Base-by-base conservation (phyloP, 441 rosid species). In the Pelargonium myrrhifolium region DNA sequence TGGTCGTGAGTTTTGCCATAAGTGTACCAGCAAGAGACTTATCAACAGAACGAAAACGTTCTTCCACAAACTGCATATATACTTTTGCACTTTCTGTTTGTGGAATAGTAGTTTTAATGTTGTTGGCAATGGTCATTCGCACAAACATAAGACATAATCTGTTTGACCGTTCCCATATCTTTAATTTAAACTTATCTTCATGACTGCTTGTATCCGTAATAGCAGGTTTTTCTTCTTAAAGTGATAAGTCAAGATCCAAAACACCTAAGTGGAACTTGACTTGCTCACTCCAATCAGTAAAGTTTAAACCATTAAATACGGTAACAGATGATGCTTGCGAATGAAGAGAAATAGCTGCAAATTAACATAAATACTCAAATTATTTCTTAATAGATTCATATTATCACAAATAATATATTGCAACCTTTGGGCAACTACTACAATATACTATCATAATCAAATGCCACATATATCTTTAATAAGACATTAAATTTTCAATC, bases 11-110 rank as follows among this genome's bases (percentile, higher is more conserved):
- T 3, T 40, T 31, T 42, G 8, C 14, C 71, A 20, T 68, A 9
- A 68, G 18, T 15, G 35, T 68, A 2, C 35, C 11, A 24, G n/a
- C 53, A 15, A 71, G 24, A 9, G 66, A 60, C 66, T 58, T 60
- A 35, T 72, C 43, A 28, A 24, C 18, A 39, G 63, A 14, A 15
- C 39, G 24, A 1, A 18, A 65, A 1, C 24, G 18, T 9, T 72
- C 65, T 69, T 76, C 74, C 66, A 63, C n/a, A 18, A 62, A 63
- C 7, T 67, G 67, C 39, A 53, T 53, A 62, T 59, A 64, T 65
- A 68, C 60, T 21, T 61, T 72, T 11, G 64, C 76, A 62, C 28
- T 37, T 9, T 69, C 2, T 45, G 28, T 73, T 26, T 62, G 39
- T 4, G 40, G 42, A 67, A 73, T 0, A 14, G 9, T 53, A 14